Evolutionary conservation across 2,329 filamentous ascomycete genomes (phyloP).

Genomic region (Falciphora oryzae): DNA sequence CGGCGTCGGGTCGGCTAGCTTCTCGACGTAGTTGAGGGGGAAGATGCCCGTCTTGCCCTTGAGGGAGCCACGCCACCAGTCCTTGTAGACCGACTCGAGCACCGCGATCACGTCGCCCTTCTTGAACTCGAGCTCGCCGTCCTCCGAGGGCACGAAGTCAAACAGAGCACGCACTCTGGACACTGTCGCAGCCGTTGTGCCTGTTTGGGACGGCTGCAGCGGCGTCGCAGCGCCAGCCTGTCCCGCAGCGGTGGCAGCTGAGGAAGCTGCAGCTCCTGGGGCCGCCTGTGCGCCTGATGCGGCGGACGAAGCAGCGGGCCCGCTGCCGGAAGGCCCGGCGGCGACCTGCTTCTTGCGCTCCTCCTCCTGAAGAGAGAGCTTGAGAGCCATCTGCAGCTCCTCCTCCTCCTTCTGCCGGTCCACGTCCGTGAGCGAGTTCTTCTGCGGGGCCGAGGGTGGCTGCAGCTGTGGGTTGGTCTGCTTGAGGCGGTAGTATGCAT

Average conservation of each 20-base stretch:
- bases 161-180: constrained; percentile 89
- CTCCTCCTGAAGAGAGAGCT: constrained; percentile 88
- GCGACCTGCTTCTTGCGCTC: constrained; percentile 49
- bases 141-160: constrained; percentile 90
- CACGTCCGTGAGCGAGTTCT: constrained; percentile 81
- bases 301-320: constrained; percentile 23
- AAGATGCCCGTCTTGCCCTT: constrained; percentile 96
- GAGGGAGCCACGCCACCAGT: constrained; percentile 98
- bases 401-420: constrained; percentile 96
- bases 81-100: constrained; percentile 95
- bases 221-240: constrained; percentile 30
- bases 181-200: constrained; percentile 92
- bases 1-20: constrained; percentile 86
- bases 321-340: constrained; percentile 30
- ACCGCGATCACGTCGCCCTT: constrained; percentile 98
- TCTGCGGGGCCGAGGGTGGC: constrained; percentile 86
- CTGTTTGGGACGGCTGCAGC: constrained; percentile 60
- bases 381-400: constrained; percentile 92
- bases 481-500: constrained; percentile 86
- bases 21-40: constrained; percentile 97
- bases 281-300: constrained; percentile 21
- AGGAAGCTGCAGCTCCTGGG: constrained; percentile 21
- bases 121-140: constrained; percentile 90
- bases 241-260: constrained; percentile 33
- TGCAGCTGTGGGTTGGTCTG: constrained; percentile 80